A percentile compares a stretch with the other conserved stretches of the same genome.
Conservation (phyloP, 108 stramenopile species). For the Cyclotella choctawhatcheeana region DNA sequence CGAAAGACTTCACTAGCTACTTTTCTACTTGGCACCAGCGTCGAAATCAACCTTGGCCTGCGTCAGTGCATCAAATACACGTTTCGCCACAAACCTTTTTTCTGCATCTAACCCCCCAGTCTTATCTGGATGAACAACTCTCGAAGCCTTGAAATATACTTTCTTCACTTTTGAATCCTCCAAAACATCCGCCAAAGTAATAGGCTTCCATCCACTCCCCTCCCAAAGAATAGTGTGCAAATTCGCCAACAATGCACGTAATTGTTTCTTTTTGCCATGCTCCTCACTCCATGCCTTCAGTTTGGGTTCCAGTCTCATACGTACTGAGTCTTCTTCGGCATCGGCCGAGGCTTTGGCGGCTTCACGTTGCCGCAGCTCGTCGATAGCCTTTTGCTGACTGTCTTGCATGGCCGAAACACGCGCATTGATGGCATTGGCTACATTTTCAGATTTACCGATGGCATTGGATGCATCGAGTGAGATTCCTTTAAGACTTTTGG, state of each 20-base stretch:
- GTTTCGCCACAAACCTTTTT: slow-evolving; percentile 92
- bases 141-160: slow-evolving; percentile 87
- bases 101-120: slow-evolving; percentile 83
- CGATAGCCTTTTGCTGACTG: slow-evolving; percentile 72
- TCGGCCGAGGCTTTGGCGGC: slow-evolving; percentile 63
- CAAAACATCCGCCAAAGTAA: slow-evolving; percentile 93
- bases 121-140: slow-evolving; percentile 97
- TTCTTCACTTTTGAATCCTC: slow-evolving; percentile 89
- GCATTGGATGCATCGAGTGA: slow-evolving; percentile 73
- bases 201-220: slow-evolving; percentile 88
- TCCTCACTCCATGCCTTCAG: slow-evolving; percentile 91
- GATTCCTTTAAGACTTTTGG: slow-evolving; percentile 63
- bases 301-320: slow-evolving; percentile 80
- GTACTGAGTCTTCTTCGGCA: slow-evolving; percentile 76
- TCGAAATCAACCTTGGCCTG: slow-evolving; percentile 91
- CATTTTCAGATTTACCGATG: slow-evolving; percentile 70
- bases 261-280: slow-evolving; percentile 94
- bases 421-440: slow-evolving; percentile 67
- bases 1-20: too few relatives aligned
- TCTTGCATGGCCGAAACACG: slow-evolving; percentile 82
- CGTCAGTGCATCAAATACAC: slow-evolving; percentile 91
- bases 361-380: slow-evolving; percentile 76
- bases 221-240: slow-evolving; percentile 96
- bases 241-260: slow-evolving; percentile 93
- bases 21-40: slow-evolving; percentile 40